Base-by-base conservation (phyloP, 1,284 basidiomycete species). In the Megacollybia platyphylla region DNA sequence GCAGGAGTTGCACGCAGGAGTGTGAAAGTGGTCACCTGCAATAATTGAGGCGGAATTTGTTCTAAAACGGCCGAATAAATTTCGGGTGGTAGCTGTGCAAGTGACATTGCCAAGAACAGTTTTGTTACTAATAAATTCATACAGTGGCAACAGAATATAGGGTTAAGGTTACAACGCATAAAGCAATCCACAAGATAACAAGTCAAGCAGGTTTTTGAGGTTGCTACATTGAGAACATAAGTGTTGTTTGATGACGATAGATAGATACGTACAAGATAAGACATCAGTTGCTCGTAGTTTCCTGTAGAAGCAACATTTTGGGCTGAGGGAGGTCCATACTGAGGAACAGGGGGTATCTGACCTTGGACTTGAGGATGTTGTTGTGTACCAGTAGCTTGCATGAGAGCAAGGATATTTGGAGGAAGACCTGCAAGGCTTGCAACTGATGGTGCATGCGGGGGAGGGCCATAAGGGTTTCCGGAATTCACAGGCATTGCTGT, bases 341-440 rank as follows among this genome's bases (percentile, higher is more conserved):
- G 52, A 30, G 54, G 54, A 34, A 15, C 18, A 5, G 48, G 42
- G 24, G 47, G 20, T 24, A 24, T 24, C 20, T 57, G 57, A 61
- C 56, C 55, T 65, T 61, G 7, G 58, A 57, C 44, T 66, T 61
- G 65, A 38, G 63, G 64, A 15, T 66, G 61, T 47, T 66, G 61
- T 47, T 67, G 68, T 35, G 62, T 62, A 20, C 62, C 60, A 9
- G 65, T 57, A 35, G 62, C 63, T 52, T 80, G 77, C 15, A 82
- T 57, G 39, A 82, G 53, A 0, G 79, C 75, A 38, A 81, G 59
- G n/a, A 82, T 65, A 50, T 78, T 78, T 0, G 78, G 71, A 3
- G 79, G 77, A 20, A 84, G 57, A 7, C 58, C 61, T 31, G 59
- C 58, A 24, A 53, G 50, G 6, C 49, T 41, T 27, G 53, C 50